Conservation (phyloP, 257 asterid species). For the Nicotiana obtusifolia region DNA sequence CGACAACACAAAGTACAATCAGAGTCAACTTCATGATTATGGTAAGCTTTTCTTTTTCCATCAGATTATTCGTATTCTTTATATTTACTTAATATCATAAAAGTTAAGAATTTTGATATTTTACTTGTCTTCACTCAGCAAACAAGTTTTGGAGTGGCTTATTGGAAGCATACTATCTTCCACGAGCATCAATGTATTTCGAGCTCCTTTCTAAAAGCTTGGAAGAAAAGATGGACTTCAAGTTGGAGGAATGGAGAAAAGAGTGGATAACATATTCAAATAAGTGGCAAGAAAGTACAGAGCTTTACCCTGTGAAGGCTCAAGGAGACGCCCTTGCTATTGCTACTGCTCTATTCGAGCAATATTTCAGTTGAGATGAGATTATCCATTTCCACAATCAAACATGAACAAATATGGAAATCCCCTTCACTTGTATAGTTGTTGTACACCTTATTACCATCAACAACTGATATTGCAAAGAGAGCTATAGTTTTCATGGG, state of each 20-base stretch:
- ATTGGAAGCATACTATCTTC: slow-evolving; percentile 65
- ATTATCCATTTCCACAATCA: background rate
- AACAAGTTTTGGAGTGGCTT: slow-evolving; percentile 96
- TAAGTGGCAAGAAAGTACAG: slow-evolving; percentile 63
- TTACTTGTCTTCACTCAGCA: slow-evolving; percentile 38
- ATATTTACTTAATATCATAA: background rate
- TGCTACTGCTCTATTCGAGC: slow-evolving; percentile 46
- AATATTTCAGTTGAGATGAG: slow-evolving; percentile 43
- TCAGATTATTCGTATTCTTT: background rate
- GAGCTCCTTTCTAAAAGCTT: slow-evolving; percentile 48
- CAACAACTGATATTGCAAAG: background rate
- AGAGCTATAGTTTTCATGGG: background rate
- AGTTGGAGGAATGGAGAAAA: slow-evolving; percentile 71
- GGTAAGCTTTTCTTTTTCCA: slow-evolving; percentile 31
- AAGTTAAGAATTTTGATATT: background rate
- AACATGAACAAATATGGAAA: background rate
- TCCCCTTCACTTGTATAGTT: background rate
- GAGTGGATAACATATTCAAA: slow-evolving; percentile 89
- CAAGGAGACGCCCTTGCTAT: slow-evolving; percentile 60
- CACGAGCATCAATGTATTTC: slow-evolving; percentile 81
- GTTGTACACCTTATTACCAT: background rate
- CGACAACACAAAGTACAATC: slow-evolving; percentile 53
- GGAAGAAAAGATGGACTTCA: slow-evolving; percentile 43
- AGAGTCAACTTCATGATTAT: slow-evolving; percentile 87
- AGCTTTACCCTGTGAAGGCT: slow-evolving; percentile 65